Evolutionary conservation across 345 rosid species (phyloP).

Genomic region (Heritiera littoralis): DNA sequence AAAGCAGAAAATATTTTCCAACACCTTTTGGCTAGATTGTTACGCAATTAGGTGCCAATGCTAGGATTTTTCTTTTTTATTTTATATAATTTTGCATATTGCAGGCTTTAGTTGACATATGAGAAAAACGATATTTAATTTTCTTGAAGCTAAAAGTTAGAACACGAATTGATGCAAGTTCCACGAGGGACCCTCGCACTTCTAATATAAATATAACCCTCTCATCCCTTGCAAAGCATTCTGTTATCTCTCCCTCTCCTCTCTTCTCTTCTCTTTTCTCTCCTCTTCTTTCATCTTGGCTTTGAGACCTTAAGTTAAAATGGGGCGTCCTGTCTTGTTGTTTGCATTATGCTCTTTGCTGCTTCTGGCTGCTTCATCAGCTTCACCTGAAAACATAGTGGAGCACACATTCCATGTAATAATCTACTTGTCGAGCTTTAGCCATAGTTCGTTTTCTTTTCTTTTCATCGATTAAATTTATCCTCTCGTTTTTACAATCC

Average conservation of each 20-base stretch:
- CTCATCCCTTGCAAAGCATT: conserved; percentile 8
- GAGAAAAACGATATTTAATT: background rate
- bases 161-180: background rate
- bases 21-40: background rate
- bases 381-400: conserved; percentile 58
- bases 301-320: background rate
- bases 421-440: conserved; percentile 23
- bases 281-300: background rate
- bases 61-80: background rate
- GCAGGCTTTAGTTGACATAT: conserved; percentile 3
- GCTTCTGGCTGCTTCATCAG: conserved; percentile 45
- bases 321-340: conserved; percentile 42
- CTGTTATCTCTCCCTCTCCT: background rate
- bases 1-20: conserved; percentile 1
- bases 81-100: background rate
- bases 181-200: background rate
- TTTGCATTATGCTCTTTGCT: conserved; percentile 34
- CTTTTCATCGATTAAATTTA: background rate
- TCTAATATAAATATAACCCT: background rate
- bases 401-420: conserved; percentile 79
- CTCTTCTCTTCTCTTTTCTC: background rate
- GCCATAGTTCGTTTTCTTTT: background rate
- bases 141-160: background rate
- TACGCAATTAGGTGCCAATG: conserved; percentile 27
- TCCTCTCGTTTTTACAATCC: background rate